Conservation (phyloP, 2,329 filamentous ascomycete species). For the Ampelomyces quisqualis region DNA sequence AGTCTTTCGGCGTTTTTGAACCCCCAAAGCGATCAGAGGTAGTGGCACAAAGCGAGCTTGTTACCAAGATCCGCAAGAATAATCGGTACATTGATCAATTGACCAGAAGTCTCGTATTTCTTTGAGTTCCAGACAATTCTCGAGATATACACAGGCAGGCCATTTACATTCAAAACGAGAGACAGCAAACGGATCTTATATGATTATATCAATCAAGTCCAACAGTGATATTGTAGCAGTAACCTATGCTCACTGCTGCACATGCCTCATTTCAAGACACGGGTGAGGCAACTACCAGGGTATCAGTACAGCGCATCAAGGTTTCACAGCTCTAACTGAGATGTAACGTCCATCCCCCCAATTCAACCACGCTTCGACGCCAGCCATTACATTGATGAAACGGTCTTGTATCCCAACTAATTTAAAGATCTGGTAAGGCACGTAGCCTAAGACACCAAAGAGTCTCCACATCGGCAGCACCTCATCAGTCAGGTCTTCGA, state of each 20-base stretch:
- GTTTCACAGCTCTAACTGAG: constrained; percentile 20
- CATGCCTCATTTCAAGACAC: constrained; percentile 3
- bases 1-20: neutral
- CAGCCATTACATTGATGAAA: constrained; percentile 55
- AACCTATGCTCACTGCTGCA: constrained; percentile 3
- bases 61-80: neutral
- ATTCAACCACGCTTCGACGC: constrained; percentile 39
- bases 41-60: neutral
- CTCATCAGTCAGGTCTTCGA: constrained; percentile 50
- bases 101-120: neutral
- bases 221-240: neutral
- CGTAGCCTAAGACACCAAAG: constrained; percentile 50
- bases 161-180: neutral
- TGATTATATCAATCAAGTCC: neutral
- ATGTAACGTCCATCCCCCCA: constrained; percentile 23
- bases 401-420: constrained; percentile 48
- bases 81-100: neutral
- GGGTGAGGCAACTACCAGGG: constrained; percentile 4
- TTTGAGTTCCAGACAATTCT: neutral
- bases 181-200: neutral
- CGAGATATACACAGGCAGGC: neutral
- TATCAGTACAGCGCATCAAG: constrained; percentile 4
- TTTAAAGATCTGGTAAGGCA: constrained; percentile 51
- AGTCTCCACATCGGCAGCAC: constrained; percentile 53
- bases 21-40: neutral